Evolutionary conservation across 495 filamentous ascomycete genomes (phyloP).

Genomic region (Usnea hakonensis): DNA sequence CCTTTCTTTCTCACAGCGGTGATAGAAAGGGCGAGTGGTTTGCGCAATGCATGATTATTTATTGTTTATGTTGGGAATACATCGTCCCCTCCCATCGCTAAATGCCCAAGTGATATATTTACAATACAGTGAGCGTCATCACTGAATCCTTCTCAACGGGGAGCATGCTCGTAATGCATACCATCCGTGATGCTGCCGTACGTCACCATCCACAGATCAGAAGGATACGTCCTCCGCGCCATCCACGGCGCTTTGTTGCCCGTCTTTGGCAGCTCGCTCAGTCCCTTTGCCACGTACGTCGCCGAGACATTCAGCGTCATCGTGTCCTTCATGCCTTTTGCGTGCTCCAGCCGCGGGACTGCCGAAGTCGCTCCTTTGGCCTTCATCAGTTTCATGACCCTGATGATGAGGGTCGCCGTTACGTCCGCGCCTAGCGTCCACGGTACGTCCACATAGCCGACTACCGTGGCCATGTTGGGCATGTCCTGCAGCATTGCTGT

Average conservation of each 20-base stretch:
- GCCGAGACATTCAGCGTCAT: not conserved
- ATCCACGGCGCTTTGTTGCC: conserved; percentile 4
- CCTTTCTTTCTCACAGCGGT: no score
- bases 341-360: not conserved
- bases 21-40: no score
- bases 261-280: conserved; percentile 2
- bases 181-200: conserved; percentile 7
- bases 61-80: no score
- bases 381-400: not conserved
- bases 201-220: conserved; percentile 1
- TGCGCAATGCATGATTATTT: no score
- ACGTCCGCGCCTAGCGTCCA: conserved; percentile 14
- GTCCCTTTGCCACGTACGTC: conserved; percentile 3
- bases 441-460: not conserved
- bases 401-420: not conserved
- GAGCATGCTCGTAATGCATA: no score
- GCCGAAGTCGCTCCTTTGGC: not conserved
- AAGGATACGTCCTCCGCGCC: conserved; percentile 1
- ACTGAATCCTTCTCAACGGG: not conserved
- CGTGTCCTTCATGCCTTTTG: not conserved
- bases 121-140: no score
- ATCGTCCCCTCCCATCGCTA: no score
- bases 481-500: conserved; percentile 7
- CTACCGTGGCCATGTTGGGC: not conserved
- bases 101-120: no score